phyloP scores from a whole-genome alignment of 148 eudicot species.

The Hydrangea macrophylla region DNA sequence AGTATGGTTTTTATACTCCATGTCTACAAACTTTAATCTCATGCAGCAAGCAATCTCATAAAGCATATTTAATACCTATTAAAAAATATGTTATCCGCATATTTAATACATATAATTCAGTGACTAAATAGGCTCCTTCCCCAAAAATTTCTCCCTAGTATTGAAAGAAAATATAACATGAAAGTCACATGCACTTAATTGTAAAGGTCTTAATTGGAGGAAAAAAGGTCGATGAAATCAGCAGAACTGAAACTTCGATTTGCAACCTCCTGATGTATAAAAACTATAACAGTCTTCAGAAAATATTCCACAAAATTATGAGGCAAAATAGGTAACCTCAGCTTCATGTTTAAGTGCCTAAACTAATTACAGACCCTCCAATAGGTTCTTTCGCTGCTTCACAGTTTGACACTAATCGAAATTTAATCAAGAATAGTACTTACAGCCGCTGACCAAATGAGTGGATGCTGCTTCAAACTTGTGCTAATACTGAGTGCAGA shows the following conservation, averaged over 20 bases:
- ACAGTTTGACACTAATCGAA: not conserved
- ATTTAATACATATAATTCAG: too few species aligned
- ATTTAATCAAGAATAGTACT: slow-evolving; percentile 18
- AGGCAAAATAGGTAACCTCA: not conserved
- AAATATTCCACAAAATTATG: not conserved
- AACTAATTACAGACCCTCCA: not conserved
- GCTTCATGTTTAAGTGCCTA: not conserved
- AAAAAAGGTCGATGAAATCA: not conserved
- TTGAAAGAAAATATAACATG: not conserved
- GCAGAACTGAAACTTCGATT: not conserved
- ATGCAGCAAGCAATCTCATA: not conserved
- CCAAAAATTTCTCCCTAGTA: not conserved
- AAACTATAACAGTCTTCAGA: not conserved
- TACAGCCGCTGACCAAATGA: slow-evolving; percentile 95
- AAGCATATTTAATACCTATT: not conserved
- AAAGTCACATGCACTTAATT: not conserved
- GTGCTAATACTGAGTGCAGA: slow-evolving; percentile 94
- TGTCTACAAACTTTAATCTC: not conserved
- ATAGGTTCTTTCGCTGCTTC: not conserved
- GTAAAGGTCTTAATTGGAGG: not conserved
- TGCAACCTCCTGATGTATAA: not conserved
- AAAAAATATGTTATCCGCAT: not conserved
- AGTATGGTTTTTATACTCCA: too few species aligned
- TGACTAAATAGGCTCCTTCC: not conserved
- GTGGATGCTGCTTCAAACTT: slow-evolving; percentile 88